Conservation (phyloP, 2,329 filamentous ascomycete genomes). For the Lasiodiplodia hormozganensis region DNA sequence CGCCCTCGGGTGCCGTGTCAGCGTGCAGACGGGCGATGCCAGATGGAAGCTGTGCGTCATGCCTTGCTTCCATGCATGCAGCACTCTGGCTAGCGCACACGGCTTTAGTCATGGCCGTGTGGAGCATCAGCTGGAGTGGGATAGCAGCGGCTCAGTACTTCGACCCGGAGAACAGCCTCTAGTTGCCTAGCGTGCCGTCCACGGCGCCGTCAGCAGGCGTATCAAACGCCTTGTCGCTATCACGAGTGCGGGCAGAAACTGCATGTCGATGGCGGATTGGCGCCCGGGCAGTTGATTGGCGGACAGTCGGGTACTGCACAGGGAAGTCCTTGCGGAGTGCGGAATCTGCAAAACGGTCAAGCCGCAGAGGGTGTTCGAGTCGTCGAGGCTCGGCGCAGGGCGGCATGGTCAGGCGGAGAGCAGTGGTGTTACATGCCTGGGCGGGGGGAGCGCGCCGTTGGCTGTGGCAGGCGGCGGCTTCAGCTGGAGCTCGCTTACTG, state of each 20-base stretch:
- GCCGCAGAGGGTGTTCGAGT: not conserved
- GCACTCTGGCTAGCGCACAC: not conserved
- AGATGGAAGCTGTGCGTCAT: not conserved
- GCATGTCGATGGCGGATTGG: constrained; percentile 3
- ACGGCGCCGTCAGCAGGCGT: constrained; percentile 10
- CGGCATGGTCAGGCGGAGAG: constrained; percentile 5
- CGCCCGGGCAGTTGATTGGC: not conserved
- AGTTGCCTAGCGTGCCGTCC: constrained; percentile 4
- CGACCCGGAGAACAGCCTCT: not conserved
- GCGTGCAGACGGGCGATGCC: too few relatives aligned
- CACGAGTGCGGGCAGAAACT: constrained; percentile 12
- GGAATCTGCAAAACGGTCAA: constrained; percentile 16
- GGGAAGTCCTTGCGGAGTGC: constrained; percentile 9
- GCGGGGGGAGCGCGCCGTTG: not conserved
- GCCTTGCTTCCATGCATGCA: not conserved
- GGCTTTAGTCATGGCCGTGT: not conserved
- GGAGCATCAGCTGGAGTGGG: constrained; percentile 7
- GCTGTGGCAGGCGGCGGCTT: constrained; percentile 2
- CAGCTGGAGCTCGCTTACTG: constrained; percentile 9
- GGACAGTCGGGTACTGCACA: constrained; percentile 1
- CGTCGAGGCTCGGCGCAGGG: constrained; percentile 9
- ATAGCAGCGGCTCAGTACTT: not conserved
- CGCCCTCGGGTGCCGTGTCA: too few relatives aligned
- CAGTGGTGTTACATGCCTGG: not conserved
- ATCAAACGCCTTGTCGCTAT: constrained; percentile 12